phyloP scores from a whole-genome alignment of 2,329 filamentous ascomycete genomes.

The Cordyceps pruinosa region DNA sequence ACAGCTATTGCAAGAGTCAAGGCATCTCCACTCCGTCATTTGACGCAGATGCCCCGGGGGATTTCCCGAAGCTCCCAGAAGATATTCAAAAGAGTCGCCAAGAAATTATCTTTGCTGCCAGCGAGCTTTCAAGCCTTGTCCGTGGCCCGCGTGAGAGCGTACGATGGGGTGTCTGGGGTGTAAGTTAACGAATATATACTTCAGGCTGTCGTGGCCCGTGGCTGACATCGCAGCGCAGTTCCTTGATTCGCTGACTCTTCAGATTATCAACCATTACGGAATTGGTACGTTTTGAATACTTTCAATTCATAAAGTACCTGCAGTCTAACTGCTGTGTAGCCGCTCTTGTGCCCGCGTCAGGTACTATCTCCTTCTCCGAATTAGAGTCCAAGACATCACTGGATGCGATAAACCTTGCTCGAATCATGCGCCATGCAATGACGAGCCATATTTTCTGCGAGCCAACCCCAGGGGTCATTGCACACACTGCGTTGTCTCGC shows the following conservation, averaged over 20 bases:
- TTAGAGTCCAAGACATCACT: slow-evolving; percentile 39
- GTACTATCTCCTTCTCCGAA: slow-evolving; percentile 38
- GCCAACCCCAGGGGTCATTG: slow-evolving; percentile 40
- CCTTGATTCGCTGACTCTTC: slow-evolving; percentile 43
- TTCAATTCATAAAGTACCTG: not conserved
- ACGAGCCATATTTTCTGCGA: slow-evolving; percentile 51
- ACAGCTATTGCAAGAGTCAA: slow-evolving; percentile 38
- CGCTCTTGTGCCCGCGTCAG: slow-evolving; percentile 41
- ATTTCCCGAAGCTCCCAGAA: slow-evolving; percentile 41
- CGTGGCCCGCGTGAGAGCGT: slow-evolving; percentile 45
- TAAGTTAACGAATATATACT: slow-evolving; percentile 32
- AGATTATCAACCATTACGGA: slow-evolving; percentile 43
- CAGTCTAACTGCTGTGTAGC: slow-evolving; percentile 26
- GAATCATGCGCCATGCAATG: slow-evolving; percentile 50
- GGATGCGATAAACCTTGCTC: slow-evolving; percentile 43
- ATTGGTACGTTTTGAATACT: slow-evolving; percentile 32
- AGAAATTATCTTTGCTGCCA: slow-evolving; percentile 42
- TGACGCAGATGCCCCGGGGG: slow-evolving; percentile 34
- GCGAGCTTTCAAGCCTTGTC: slow-evolving; percentile 40
- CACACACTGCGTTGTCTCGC: slow-evolving; percentile 48
- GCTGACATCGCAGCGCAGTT: slow-evolving; percentile 28
- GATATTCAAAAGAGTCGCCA: slow-evolving; percentile 39
- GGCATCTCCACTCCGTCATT: slow-evolving; percentile 38
- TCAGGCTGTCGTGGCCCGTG: too few species aligned
- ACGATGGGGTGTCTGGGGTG: slow-evolving; percentile 46